Conservation (phyloP, 371 early-diverging fungal genomes). For the Ecytonucleospora hepatopenaei region DNA sequence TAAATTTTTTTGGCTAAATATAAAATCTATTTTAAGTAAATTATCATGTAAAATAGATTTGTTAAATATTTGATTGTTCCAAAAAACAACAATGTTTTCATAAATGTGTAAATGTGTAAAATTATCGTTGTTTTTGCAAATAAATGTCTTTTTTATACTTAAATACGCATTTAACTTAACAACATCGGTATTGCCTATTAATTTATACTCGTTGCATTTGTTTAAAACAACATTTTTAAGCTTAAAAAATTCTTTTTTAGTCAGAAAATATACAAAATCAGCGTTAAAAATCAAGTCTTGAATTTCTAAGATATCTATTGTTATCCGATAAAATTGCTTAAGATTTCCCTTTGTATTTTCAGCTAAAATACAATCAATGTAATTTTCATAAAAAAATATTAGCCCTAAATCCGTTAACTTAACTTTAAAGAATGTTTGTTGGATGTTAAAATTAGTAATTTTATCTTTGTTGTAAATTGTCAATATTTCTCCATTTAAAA, state of each 20-base stretch:
- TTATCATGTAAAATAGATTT: too few relatives aligned
- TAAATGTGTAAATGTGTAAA: too few relatives aligned
- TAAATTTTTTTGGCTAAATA: too few relatives aligned
- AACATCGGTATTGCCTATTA: neutral
- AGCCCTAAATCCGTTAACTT: neutral
- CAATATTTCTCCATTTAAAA: neutral
- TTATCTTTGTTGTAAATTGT: neutral
- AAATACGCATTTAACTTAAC: neutral
- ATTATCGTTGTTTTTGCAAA: too few relatives aligned
- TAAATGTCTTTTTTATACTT: neutral
- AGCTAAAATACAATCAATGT: neutral
- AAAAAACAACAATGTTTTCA: too few relatives aligned
- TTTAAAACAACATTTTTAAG: neutral
- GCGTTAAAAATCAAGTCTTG: neutral
- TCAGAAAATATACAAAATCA: neutral
- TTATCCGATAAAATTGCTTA: too few relatives aligned
- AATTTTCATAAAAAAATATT: neutral
- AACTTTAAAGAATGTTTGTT: neutral
- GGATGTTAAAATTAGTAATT: neutral
- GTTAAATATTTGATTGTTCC: too few relatives aligned
- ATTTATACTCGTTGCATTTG: neutral
- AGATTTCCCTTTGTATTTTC: neutral
- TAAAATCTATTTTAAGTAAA: too few relatives aligned
- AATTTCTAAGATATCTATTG: neutral
- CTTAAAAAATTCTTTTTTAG: neutral